Evolutionary conservation across 345 rosid genomes (phyloP), one percentile per base, ranked within the genome.

Genomic region (Aquilaria yunnanensis): DNA sequence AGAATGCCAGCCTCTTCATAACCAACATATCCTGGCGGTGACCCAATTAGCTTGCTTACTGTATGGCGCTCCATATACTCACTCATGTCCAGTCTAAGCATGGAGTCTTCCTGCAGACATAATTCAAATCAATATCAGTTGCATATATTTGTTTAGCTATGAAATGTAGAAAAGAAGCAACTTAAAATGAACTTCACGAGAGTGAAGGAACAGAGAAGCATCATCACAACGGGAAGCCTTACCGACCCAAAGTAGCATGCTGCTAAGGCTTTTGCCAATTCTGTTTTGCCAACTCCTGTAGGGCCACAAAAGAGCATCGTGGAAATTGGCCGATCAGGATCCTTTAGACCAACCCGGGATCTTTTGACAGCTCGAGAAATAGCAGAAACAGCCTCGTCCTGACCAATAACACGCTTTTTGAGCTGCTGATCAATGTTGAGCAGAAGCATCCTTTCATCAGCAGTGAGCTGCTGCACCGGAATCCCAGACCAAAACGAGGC

Each of bases 1-100:
- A 94, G 88, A 74, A 80, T 75, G 70, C 97, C 99, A 12, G 96
- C 99, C 72, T 90, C 96, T 71, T 86, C 99, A 71, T 75, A 86
- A 50, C 97, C 97, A 59, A 88, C 85, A 70, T 94, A 94, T 66
- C 99, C 99, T 0, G 97, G 97, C 50, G 99, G 99, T 58, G 97
- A 80, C 43, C 99, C 99, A 54, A 94, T 86, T 74, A 94, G 69
- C 75, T 94, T 94, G 80, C 97, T 94, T 62, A 94, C 96, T 5
- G 95, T 83, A 74, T 86, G 96, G 46, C 97, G 90, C 84, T 94
- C 99, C 99, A 94, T 94, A 70, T 86, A 94, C 75, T 94, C 99
- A 61, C 99, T 94, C 99, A 94, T 94, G 85, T 94, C 99, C 79
- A 94, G 69, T 75, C 99, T 83, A 72, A 94, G 78, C 95, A 94